Base-by-base conservation (phyloP, 352 stramenopile genomes). In the Blastocystis sp. region DNA sequence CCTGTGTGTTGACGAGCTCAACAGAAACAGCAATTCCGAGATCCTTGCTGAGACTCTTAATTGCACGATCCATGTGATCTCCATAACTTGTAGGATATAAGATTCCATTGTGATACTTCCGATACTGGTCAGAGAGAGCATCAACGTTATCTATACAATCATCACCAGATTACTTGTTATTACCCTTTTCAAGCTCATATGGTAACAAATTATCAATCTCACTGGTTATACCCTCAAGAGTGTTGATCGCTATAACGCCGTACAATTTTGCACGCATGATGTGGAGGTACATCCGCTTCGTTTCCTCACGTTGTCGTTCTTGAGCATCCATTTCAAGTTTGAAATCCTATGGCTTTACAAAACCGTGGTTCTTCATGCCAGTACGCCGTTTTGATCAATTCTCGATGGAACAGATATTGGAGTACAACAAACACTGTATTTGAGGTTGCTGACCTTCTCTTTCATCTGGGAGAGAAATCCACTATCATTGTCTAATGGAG, bases 1-100 rank as follows among this genome's bases (percentile, higher is more conserved):
- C 78, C 33, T 89, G 78, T 27, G 78, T 89, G 51, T 89, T 89
- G 58, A 53, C 24, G 11, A 89, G 57, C 37, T 89, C 78, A 27
- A 89, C 66, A 35, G 78, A 89, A 42, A 89, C 78, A 7, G 78
- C 37, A 42, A 89, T 35, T 35, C 78, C 56, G 19, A 89, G 33
- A 78, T 89, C 78, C 54, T 89, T 89, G 19, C 78, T 62, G 30
- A 89, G 54, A 76, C 78, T 89, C 66, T 89, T 89, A 27, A 89
- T 66, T 33, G 78, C 78, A 40, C 78, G 60, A 56, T 89, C 78
- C 66, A 89, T 79, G 33, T 89, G 78, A 53, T 89, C 78, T 54
- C 78, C 78, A 78, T 89, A 79, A 56, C 60, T 79, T 17, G 78
- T 79, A 57, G 78, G 78, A 33, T 79, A 89, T 30, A 89, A 69